phyloP scores from a whole-genome alignment of 129 eudicot genomes.

The Chrysanthemum makinoi region DNA sequence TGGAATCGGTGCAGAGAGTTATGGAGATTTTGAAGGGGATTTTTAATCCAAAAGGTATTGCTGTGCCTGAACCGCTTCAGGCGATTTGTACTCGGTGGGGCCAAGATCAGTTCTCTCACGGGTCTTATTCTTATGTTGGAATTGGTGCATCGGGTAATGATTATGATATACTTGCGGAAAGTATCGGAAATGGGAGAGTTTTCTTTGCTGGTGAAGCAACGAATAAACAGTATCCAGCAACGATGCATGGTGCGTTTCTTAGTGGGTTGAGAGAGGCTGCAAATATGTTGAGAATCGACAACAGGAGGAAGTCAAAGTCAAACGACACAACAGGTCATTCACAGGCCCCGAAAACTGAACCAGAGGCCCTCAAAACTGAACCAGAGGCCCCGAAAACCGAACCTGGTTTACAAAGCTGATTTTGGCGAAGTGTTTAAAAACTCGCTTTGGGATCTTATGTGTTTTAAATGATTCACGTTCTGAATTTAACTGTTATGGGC shows the following conservation, averaged over 20 bases:
- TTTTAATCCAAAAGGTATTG: slow-evolving; percentile 89
- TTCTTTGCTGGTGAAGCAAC: slow-evolving; percentile 99
- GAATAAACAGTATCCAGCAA: slow-evolving; percentile 92
- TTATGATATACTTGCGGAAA: slow-evolving; percentile 89
- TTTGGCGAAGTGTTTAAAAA: slow-evolving; percentile 30
- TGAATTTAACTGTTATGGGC: neutral
- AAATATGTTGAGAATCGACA: slow-evolving; percentile 66
- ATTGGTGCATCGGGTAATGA: slow-evolving; percentile 95
- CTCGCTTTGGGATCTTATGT: slow-evolving; percentile 20
- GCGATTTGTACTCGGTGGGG: slow-evolving; percentile 99
- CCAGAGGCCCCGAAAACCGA: slow-evolving; percentile 25
- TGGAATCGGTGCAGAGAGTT: slow-evolving; percentile 71
- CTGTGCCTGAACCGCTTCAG: slow-evolving; percentile 89
- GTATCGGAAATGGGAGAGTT: slow-evolving; percentile 71
- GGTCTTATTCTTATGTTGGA: slow-evolving; percentile 93
- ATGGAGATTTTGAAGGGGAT: slow-evolving; percentile 82
- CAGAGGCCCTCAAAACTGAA: slow-evolving; percentile 25
- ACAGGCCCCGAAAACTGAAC: slow-evolving; percentile 25
- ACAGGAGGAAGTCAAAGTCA: slow-evolving; percentile 36
- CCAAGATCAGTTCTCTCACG: slow-evolving; percentile 77
- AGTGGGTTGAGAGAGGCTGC: slow-evolving; percentile 99
- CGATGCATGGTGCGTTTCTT: slow-evolving; percentile 98
- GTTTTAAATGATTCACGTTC: neutral
- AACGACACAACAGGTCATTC: slow-evolving; percentile 17
- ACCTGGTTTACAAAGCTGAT: slow-evolving; percentile 26